Evolutionary conservation across 2,329 filamentous ascomycete species (phyloP).

Genomic region (Niveomyces coronatus): DNA sequence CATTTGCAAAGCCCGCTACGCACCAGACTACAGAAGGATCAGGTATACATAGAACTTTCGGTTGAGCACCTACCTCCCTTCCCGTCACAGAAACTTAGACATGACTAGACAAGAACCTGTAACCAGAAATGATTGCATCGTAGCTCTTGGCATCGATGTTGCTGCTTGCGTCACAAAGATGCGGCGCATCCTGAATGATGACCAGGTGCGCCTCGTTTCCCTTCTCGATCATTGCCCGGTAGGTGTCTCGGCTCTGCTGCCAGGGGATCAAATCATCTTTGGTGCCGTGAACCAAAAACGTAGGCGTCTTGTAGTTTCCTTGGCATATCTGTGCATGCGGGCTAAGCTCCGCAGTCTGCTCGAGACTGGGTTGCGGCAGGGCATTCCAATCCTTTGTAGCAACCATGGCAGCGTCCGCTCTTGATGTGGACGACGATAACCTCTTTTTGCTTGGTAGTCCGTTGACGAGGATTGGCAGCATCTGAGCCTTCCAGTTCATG

Average conservation of each 20-base stretch:
- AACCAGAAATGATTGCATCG: too few species aligned
- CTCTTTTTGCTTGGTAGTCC: conserved; percentile 15
- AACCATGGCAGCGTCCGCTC: background rate
- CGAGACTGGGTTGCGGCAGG: conserved; percentile 6
- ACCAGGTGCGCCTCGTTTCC: background rate
- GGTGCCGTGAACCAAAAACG: conserved; percentile 10
- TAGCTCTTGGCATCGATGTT: conserved; percentile 2
- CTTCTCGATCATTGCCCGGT: background rate
- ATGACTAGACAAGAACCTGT: too few species aligned
- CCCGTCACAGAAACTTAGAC: too few species aligned
- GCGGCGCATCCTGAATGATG: background rate
- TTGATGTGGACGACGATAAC: background rate
- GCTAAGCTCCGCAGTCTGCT: conserved; percentile 9
- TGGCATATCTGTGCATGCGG: conserved; percentile 9
- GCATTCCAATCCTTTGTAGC: conserved; percentile 10
- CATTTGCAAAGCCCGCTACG: too few species aligned
- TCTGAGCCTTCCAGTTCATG: conserved; percentile 31
- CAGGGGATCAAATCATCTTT: conserved; percentile 10
- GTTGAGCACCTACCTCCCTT: too few species aligned
- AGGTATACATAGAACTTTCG: too few species aligned
- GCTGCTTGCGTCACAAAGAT: background rate
- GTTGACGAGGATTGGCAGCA: conserved; percentile 24
- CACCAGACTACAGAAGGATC: too few species aligned
- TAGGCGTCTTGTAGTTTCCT: conserved; percentile 7
- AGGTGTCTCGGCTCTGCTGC: conserved; percentile 1